phyloP scores from a whole-genome alignment of 2,329 filamentous ascomycete genomes.

The Cryphonectria parasitica region DNA sequence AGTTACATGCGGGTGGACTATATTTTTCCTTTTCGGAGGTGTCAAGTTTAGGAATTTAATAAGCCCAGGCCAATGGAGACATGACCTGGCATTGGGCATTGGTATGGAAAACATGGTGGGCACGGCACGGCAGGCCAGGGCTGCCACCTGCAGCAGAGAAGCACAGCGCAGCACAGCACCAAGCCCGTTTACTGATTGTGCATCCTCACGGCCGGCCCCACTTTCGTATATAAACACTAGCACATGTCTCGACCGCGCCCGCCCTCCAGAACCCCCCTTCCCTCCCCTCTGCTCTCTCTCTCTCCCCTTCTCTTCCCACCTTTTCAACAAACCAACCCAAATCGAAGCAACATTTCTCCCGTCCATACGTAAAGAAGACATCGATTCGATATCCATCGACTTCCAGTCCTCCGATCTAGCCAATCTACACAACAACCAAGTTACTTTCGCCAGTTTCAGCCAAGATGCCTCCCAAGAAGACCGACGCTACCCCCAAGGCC shows the following conservation, averaged over 20 bases:
- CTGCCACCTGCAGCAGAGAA: not conserved
- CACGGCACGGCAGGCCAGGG: not conserved
- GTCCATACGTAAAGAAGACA: constrained; percentile 32
- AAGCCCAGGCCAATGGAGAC: not conserved
- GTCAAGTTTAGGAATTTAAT: constrained; percentile 2
- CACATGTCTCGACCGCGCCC: constrained; percentile 58
- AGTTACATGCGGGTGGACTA: not conserved
- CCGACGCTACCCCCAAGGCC: constrained; percentile 52
- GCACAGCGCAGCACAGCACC: constrained; percentile 11
- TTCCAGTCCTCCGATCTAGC: constrained; percentile 19
- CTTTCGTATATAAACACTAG: constrained; percentile 64
- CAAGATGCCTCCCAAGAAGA: constrained; percentile 66
- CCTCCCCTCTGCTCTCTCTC: constrained; percentile 46
- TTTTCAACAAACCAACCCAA: not conserved
- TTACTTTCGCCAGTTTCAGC: constrained; percentile 32
- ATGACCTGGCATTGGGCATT: not conserved
- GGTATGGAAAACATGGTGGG: not conserved
- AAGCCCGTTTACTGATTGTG: constrained; percentile 55
- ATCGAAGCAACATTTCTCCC: constrained; percentile 33
- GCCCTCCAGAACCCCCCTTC: constrained; percentile 44
- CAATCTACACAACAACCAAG: constrained; percentile 6
- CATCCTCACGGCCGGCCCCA: constrained; percentile 48
- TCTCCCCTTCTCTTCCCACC: constrained; percentile 29
- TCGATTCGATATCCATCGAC: constrained; percentile 25
- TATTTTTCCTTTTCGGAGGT: not conserved